Evolutionary conservation across 495 filamentous ascomycete genomes (phyloP).

Genomic region (Eremomyces bilateralis): DNA sequence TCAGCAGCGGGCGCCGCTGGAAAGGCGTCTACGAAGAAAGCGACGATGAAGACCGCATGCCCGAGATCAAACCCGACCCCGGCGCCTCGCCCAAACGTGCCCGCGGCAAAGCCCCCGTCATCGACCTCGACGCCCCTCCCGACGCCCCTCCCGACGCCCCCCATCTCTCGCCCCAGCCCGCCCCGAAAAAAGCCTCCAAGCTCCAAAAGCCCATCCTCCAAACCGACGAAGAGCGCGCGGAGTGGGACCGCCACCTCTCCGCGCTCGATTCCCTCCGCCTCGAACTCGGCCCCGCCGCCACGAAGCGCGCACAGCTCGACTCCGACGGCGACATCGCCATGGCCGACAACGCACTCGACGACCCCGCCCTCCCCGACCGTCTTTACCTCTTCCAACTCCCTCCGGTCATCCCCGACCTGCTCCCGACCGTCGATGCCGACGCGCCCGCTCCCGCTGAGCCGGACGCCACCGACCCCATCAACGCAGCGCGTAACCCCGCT

Average conservation of each 20-base stretch:
- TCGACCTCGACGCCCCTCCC: not conserved
- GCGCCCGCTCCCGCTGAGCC: conserved; percentile 1
- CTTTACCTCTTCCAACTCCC: conserved; percentile 47
- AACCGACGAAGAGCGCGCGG: conserved; percentile 22
- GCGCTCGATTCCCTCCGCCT: conserved; percentile 14
- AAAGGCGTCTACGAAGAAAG: conserved; percentile 18
- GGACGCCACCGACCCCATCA: not conserved
- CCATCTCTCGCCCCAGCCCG: not conserved
- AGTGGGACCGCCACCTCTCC: conserved; percentile 18
- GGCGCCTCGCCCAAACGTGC: conserved; percentile 15
- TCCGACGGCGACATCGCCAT: conserved; percentile 18
- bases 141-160: not conserved
- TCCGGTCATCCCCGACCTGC: conserved; percentile 32
- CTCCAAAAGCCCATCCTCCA: conserved; percentile 13
- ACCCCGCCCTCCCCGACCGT: conserved; percentile 24
- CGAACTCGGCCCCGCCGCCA: conserved; percentile 15
- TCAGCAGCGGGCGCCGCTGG: conserved; percentile 11
- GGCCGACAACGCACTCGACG: conserved; percentile 10
- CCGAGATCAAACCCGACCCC: conserved; percentile 14
- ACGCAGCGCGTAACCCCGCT: not conserved
- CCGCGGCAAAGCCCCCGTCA: conserved; percentile 10
- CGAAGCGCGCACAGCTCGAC: conserved; percentile 1
- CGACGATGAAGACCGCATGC: conserved; percentile 19
- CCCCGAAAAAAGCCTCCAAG: conserved; percentile 11
- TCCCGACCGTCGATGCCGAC: conserved; percentile 14